Evolutionary conservation across 768 basidiomycete genomes (phyloP), one percentile per base, ranked within the genome.

Genomic region (Agrocybe pediades): DNA sequence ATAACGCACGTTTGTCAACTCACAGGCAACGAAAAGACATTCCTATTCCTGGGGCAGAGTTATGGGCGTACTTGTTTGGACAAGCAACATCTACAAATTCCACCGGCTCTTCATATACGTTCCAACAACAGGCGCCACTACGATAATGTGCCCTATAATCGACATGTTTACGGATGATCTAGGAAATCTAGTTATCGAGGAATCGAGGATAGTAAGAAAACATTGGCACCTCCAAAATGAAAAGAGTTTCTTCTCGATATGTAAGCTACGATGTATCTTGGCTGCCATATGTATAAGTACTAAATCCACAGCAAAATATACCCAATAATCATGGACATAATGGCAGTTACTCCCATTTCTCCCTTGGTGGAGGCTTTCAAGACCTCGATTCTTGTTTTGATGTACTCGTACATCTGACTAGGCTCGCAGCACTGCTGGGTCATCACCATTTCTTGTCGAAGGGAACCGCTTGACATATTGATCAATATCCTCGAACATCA

Each of bases 1-100:
- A 29, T 19, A 36, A 46, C 2, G 46, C 46, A 27, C 23, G 46
- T 27, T 49, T 36, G 11, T 13, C n/a, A 3, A 15, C 11, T 36
- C 11, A 15, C 11, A 65, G 65, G 49, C 56, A 60, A 51, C 52
- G 61, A 55, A 58, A 60, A 49, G 59, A 48, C 15, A 53, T 62
- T 21, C 65, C 65, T n/a, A 63, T 67, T 42, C 65, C 65, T 7
- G 63, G 60, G 6, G 50, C 56, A 11, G 59, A 58, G 46, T 30
- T 60, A 13, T 25, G 62, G 6, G 55, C 54, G 11, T 48, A 43
- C 41, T 43, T 62, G 5, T 54, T 55, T 23, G 25, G 41, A 20
- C 46, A 51, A 2, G 16, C 46, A 1, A 46, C 51, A 11, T 49
- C 41, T 23, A 43, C 44, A n/a, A 54, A 51, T 17, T 23, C 46